A percentile compares a stretch with the other conserved stretches of the same genome.
Conservation (phyloP, 108 stramenopile species). For the Bacterosira constricta region DNA sequence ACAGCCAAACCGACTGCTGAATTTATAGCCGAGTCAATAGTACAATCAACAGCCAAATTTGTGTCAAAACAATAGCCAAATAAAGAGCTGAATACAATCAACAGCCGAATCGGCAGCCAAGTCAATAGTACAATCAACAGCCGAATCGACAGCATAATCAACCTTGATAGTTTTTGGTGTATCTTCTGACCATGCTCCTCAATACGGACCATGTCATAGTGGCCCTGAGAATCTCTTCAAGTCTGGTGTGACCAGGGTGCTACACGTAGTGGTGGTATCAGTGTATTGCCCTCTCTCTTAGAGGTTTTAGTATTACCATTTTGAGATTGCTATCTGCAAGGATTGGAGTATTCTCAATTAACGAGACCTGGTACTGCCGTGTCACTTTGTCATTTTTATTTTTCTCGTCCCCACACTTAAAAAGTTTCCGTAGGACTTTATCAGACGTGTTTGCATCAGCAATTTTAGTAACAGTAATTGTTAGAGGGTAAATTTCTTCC, state of each 20-base stretch:
- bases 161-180: not conserved
- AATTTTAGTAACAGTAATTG: conserved; percentile 8
- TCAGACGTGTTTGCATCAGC: not conserved
- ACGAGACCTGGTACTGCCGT: no score
- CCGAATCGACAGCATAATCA: no score
- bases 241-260: conserved; percentile 13
- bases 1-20: no score
- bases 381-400: not conserved
- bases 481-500: conserved; percentile 13
- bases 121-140: no score
- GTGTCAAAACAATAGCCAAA: no score
- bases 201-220: conserved; percentile 20
- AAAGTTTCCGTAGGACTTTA: not conserved
- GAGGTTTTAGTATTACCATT: conserved; percentile 12
- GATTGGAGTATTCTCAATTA: no score
- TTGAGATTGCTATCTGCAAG: no score
- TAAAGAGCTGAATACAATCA: no score
- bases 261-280: conserved; percentile 32
- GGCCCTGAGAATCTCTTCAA: conserved; percentile 22
- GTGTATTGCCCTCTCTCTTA: conserved; percentile 11
- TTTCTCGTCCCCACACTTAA: no score
- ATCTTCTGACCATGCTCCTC: not conserved
- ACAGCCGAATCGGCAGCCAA: no score
- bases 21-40: no score
- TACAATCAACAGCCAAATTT: no score